Evolutionary conservation across 495 filamentous ascomycete species (phyloP), one percentile per base, ranked within the genome.

Genomic region (Talaromyces ruber): DNA sequence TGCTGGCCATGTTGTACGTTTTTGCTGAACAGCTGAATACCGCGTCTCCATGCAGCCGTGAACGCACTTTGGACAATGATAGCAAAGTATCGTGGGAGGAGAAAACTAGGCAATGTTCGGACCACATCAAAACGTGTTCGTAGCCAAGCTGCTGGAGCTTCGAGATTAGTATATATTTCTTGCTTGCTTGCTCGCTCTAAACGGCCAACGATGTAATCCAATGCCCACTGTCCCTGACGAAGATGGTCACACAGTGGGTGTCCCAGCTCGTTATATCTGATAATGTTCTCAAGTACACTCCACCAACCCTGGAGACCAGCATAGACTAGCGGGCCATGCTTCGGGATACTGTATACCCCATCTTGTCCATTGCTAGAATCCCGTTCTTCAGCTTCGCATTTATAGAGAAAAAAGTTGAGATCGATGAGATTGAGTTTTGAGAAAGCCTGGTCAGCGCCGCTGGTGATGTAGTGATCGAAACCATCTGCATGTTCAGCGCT

Each of bases 281-380:
- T 90, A 64, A 98, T 85, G 62, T 88, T 80, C 65, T 90, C 88
- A 45, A 99, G 79, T 6, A 96, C 79, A 71, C 92, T 97, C 94
- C 93, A 97, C 94, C 94, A 99, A 14, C 95, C 95, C 71, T 99
- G 95, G 28, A 99, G 82, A 52, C 95, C 95, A 61, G 95, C 93
- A 72, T 99, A 99, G 18, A 97, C 90, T 47, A 97, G 79, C 54
- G 88, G 80, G 4, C 93, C 95, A 67, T 89, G 76, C 0, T 86
- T 85, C 9, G 95, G 94, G 64, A 99, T 90, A 54, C 79, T 82
- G 72, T 98, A 99, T 0, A 86, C 86, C 1, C 95, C 95, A 76
- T 98, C 90, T 62, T 84, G 81, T 8, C 90, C 89, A 25, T 81
- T 80, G 62, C 88, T 96, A 1, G 80, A 84, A 63, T 95, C 93